A percentile compares a stretch with the other conserved stretches of the same genome.
Conservation (phyloP, 108 stramenopile species). For the Fragilaria radians region DNA sequence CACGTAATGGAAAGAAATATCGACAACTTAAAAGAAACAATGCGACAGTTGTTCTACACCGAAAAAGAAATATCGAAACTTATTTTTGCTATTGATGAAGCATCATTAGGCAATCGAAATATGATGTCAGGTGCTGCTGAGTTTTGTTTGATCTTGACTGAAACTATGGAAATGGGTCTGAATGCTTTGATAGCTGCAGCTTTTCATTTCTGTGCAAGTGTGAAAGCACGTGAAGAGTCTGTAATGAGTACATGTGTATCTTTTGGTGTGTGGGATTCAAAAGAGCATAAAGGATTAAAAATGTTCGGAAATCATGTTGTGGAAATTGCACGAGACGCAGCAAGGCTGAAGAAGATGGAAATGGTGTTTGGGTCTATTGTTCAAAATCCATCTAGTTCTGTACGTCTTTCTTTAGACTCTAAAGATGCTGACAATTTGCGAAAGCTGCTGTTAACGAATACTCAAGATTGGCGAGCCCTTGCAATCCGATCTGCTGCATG, state of each 20-base stretch:
- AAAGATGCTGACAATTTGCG: constrained; percentile 48
- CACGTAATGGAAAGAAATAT: constrained; percentile 21
- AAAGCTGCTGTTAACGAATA: constrained; percentile 52
- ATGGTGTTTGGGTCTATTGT: constrained; percentile 33
- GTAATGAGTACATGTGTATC: not conserved
- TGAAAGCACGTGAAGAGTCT: constrained; percentile 29
- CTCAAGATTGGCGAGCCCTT: constrained; percentile 77
- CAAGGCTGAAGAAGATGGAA: constrained; percentile 64
- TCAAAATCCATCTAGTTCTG: constrained; percentile 3
- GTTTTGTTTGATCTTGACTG: constrained; percentile 62
- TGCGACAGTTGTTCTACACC: constrained; percentile 33
- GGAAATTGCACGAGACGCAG: constrained; percentile 59
- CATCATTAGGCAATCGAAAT: constrained; percentile 36
- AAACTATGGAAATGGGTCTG: constrained; percentile 74
- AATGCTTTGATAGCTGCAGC: constrained; percentile 56
- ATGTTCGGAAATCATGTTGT: constrained; percentile 41
- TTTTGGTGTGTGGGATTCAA: not conserved
- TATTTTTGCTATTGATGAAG: constrained; percentile 48
- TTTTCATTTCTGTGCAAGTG: constrained; percentile 55
- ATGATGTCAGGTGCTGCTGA: constrained; percentile 68
- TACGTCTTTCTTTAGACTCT: constrained; percentile 14
- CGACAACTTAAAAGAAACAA: constrained; percentile 18
- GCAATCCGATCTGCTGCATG: constrained; percentile 77
- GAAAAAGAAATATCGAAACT: constrained; percentile 33
- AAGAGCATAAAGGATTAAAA: constrained; percentile 19